Percentiles rank a stretch among this genome's conserved stretches.
These are phyloP conservation scores for Cerioporus squamosus DNA, from an alignment of 1,284 basidiomycete species.

Conservation along the genomic window DNA sequence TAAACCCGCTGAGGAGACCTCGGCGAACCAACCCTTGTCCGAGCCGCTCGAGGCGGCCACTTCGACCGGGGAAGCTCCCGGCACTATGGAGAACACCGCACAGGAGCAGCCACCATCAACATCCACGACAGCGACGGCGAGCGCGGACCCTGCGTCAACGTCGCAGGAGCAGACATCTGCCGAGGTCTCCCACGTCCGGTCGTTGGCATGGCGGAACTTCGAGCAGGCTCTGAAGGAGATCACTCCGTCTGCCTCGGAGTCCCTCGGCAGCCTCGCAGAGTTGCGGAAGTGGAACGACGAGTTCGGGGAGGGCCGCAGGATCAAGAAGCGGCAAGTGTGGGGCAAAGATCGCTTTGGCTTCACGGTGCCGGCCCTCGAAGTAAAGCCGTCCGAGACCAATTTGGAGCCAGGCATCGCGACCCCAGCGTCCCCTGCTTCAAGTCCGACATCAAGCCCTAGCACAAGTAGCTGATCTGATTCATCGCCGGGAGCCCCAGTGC, in stretches of 20 bases:
- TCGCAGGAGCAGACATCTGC: slow-evolving; percentile 1
- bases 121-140: neutral
- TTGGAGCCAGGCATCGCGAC: slow-evolving; percentile 43
- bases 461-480: slow-evolving; percentile 6
- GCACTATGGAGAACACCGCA: neutral
- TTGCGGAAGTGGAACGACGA: slow-evolving; percentile 92
- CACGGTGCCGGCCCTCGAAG: slow-evolving; percentile 32
- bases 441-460: neutral
- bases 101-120: neutral
- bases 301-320: slow-evolving; percentile 81
- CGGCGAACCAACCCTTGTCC: slow-evolving; percentile 6
- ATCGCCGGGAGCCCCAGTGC: slow-evolving; percentile 7
- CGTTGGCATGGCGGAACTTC: slow-evolving; percentile 70
- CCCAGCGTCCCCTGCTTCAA: slow-evolving; percentile 9
- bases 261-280: slow-evolving; percentile 78
- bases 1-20: slow-evolving; percentile 3
- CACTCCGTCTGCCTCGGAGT: slow-evolving; percentile 84
- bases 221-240: slow-evolving; percentile 84
- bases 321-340: slow-evolving; percentile 69
- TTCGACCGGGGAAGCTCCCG: neutral
- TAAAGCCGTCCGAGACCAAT: slow-evolving; percentile 37
- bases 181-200: slow-evolving; percentile 34
- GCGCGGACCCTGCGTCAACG: slow-evolving; percentile 3
- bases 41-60: neutral
- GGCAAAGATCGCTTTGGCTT: slow-evolving; percentile 79